These are phyloP conservation scores for Macrolepiota fuliginosa DNA, from an alignment of 768 basidiomycete genomes.

Conservation along the genomic window DNA sequence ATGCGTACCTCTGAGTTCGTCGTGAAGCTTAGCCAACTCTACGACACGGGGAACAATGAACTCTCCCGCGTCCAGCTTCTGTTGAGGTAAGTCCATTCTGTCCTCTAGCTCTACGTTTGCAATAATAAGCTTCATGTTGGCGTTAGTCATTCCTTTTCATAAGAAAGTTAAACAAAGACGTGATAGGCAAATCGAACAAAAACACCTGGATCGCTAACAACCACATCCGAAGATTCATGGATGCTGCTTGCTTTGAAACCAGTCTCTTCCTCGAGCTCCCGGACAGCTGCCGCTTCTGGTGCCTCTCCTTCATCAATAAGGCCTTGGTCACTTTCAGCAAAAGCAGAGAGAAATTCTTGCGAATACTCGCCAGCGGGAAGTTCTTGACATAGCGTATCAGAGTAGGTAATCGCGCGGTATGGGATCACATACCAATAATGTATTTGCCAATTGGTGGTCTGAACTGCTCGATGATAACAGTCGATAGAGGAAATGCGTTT, in stretches of 20 bases:
- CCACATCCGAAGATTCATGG: conserved; percentile 56
- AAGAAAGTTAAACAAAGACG: not conserved
- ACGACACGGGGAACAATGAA: conserved; percentile 75
- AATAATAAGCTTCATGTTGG: conserved; percentile 87
- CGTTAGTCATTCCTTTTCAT: conserved; percentile 81
- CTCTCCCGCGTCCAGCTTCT: conserved; percentile 85
- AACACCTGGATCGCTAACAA: conserved; percentile 73
- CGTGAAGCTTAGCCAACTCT: conserved; percentile 59
- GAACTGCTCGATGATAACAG: conserved; percentile 89
- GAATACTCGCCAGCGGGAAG: conserved; percentile 32
- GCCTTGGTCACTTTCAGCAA: conserved; percentile 37
- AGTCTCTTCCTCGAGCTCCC: conserved; percentile 93
- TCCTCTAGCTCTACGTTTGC: conserved; percentile 68
- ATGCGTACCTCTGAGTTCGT: conserved; percentile 63
- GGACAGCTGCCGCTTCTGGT: conserved; percentile 73
- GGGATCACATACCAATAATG: conserved; percentile 54
- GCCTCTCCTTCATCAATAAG: conserved; percentile 86
- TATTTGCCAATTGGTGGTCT: conserved; percentile 81
- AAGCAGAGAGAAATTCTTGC: not conserved
- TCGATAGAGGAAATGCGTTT: conserved; percentile 69
- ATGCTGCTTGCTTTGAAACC: conserved; percentile 73
- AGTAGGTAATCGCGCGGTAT: not conserved
- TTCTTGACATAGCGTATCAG: conserved; percentile 22
- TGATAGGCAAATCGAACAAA: not conserved
- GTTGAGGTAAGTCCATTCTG: conserved; percentile 62